Percentiles rank a stretch among this genome's conserved stretches.
Evolutionary conservation across 1,284 basidiomycete genomes (phyloP).

Genomic region (Meira nashicola): DNA sequence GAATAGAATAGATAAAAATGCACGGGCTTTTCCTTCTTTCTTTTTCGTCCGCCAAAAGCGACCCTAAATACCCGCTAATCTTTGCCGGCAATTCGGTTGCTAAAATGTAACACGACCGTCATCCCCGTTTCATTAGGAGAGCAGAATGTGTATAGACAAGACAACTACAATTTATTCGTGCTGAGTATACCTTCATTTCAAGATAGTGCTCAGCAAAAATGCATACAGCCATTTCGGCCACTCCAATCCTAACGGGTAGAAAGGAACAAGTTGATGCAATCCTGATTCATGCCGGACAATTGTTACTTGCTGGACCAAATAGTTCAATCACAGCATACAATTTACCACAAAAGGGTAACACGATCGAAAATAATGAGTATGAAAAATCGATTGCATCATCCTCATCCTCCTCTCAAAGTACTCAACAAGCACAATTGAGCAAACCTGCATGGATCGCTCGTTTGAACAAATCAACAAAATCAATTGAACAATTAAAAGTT

Average conservation of each 20-base stretch:
- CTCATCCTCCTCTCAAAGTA: neutral
- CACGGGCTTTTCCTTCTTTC: too few species aligned
- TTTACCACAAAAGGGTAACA: neutral
- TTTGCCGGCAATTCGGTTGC: too few species aligned
- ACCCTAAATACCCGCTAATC: too few species aligned
- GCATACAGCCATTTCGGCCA: slow-evolving; percentile 16
- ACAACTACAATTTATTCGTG: too few species aligned
- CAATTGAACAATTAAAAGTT: slow-evolving; percentile 5
- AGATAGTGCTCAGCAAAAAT: slow-evolving; percentile 2
- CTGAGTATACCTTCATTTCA: too few species aligned
- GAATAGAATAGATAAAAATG: too few species aligned
- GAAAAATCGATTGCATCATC: neutral
- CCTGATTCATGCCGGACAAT: slow-evolving; percentile 5
- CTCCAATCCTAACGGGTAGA: slow-evolving; percentile 9
- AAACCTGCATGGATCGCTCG: slow-evolving; percentile 2
- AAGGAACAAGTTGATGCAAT: slow-evolving; percentile 14
- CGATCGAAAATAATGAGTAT: neutral
- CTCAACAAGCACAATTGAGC: too few species aligned
- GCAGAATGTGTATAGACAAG: too few species aligned
- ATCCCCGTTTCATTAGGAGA: too few species aligned
- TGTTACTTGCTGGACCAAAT: slow-evolving; percentile 2
- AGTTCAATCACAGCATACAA: slow-evolving; percentile 4
- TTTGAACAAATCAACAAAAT: slow-evolving; percentile 1
- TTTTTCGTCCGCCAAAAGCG: too few species aligned
- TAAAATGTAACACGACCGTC: too few species aligned